Conservation (phyloP, 169 alveolate species). For the Eimeria acervulina region DNA sequence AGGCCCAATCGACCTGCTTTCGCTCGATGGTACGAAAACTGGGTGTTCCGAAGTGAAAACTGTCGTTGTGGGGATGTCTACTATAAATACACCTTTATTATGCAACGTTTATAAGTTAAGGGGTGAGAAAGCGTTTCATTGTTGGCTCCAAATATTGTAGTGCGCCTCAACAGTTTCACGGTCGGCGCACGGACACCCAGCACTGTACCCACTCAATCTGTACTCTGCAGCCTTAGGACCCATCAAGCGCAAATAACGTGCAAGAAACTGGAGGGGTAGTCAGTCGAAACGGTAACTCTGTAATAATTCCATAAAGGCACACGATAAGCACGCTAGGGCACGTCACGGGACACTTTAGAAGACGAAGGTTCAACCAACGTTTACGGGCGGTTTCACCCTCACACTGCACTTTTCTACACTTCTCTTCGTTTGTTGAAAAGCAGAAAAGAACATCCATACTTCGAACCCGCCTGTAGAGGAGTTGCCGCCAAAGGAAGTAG, state of each 20-base stretch:
- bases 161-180: background rate
- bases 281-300: too few relatives aligned
- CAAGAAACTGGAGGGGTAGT: too few relatives aligned
- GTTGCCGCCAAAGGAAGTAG: background rate
- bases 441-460: background rate
- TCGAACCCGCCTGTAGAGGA: background rate
- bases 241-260: too few relatives aligned
- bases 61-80: background rate
- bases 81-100: background rate
- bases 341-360: background rate
- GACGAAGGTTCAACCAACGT: background rate
- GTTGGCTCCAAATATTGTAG: background rate
- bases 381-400: background rate
- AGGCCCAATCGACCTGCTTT: background rate
- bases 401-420: background rate
- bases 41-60: background rate
- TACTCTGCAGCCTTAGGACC: too few relatives aligned
- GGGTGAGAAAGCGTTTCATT: background rate
- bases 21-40: background rate
- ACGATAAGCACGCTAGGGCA: background rate
- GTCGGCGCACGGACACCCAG: too few relatives aligned
- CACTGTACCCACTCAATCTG: too few relatives aligned
- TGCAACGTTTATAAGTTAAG: background rate
- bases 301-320: background rate
- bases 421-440: background rate